Percentiles rank a stretch among this genome's conserved stretches.
phyloP scores from a whole-genome alignment of 1,139 yeast species.

The Hanseniaspora sp. region DNA sequence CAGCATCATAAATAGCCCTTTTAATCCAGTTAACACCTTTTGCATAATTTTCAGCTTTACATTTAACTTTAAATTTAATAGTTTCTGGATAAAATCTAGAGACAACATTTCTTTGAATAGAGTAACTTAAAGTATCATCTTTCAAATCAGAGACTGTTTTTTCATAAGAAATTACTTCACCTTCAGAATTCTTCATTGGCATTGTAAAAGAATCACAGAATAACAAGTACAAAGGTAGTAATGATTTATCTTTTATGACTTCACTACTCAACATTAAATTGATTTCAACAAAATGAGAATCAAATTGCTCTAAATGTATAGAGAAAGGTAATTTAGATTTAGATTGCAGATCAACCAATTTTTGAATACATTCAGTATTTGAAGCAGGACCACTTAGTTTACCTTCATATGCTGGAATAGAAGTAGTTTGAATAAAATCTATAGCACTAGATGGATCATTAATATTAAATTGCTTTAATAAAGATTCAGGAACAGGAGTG shows the following conservation, averaged over 20 bases:
- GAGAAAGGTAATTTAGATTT: slow-evolving; percentile 53
- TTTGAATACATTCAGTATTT: slow-evolving; percentile 23
- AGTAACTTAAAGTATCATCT: slow-evolving; percentile 56
- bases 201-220: slow-evolving; percentile 58
- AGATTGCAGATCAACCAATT: slow-evolving; percentile 29
- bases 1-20: slow-evolving; percentile 50
- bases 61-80: slow-evolving; percentile 49
- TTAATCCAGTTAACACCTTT: slow-evolving; percentile 68
- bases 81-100: slow-evolving; percentile 52
- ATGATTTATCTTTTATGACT: slow-evolving; percentile 39
- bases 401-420: slow-evolving; percentile 36
- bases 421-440: slow-evolving; percentile 55
- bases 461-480: slow-evolving; percentile 48
- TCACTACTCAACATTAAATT: slow-evolving; percentile 55
- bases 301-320: slow-evolving; percentile 67
- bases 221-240: slow-evolving; percentile 58
- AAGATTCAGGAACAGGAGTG: slow-evolving; percentile 57
- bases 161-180: slow-evolving; percentile 52
- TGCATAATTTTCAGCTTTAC: slow-evolving; percentile 50
- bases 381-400: slow-evolving; percentile 28
- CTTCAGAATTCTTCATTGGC: slow-evolving; percentile 59
- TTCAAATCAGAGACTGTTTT: slow-evolving; percentile 63
- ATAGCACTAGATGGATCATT: slow-evolving; percentile 67
- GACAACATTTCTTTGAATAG: slow-evolving; percentile 47
- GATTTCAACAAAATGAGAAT: slow-evolving; percentile 71